Evolutionary conservation across 805 yeast species (phyloP).

Genomic region (Suhomyces sp.): DNA sequence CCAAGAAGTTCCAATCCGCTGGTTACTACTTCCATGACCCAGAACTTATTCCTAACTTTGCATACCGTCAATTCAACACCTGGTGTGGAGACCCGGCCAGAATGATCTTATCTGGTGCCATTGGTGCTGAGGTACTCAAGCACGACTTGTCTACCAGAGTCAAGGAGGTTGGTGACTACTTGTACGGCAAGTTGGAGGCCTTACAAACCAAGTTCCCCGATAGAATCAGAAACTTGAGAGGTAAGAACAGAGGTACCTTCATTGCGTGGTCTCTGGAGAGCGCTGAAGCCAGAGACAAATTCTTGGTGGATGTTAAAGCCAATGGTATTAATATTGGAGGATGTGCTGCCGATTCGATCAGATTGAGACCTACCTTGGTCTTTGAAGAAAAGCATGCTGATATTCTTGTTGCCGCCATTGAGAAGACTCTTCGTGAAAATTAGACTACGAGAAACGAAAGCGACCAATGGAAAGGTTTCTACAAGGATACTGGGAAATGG

Average conservation of each 20-base stretch:
- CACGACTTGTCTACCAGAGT: conserved; percentile 59
- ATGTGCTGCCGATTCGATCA: conserved; percentile 74
- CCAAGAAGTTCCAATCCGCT: conserved; percentile 87
- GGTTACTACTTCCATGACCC: conserved; percentile 81
- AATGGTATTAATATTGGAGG: conserved; percentile 82
- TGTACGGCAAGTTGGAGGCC: conserved; percentile 54
- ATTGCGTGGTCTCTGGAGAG: conserved; percentile 74
- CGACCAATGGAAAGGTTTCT: no score
- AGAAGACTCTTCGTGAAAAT: conserved; percentile 38
- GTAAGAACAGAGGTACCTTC: conserved; percentile 73
- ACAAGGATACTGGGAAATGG: no score
- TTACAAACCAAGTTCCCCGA: conserved; percentile 57
- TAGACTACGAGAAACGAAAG: not conserved
- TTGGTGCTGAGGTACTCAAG: conserved; percentile 61
- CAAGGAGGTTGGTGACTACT: conserved; percentile 63
- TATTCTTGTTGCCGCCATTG: conserved; percentile 48
- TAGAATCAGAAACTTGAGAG: conserved; percentile 59
- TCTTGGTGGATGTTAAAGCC: conserved; percentile 57
- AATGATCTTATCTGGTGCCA: conserved; percentile 72
- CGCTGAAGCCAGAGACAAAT: conserved; percentile 56
- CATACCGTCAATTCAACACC: conserved; percentile 91
- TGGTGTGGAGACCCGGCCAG: conserved; percentile 93
- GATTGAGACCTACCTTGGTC: conserved; percentile 77
- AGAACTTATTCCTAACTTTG: conserved; percentile 66
- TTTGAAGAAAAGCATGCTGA: conserved; percentile 83